phyloP scores from a whole-genome alignment of 768 basidiomycete species.

The Trametes maxima region DNA sequence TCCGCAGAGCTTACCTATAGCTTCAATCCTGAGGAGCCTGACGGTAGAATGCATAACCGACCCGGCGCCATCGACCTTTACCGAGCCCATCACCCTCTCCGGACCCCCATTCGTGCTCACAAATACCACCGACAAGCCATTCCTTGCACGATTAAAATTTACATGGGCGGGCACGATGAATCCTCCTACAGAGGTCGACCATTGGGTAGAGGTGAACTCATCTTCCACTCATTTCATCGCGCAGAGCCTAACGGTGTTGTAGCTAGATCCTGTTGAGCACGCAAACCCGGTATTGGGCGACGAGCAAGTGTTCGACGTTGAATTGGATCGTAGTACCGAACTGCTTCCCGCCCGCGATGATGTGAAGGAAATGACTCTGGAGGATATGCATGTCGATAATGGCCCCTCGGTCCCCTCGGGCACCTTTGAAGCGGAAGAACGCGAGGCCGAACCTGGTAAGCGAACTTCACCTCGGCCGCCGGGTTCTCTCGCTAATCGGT shows the following conservation, averaged over 20 bases:
- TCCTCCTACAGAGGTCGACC: slow-evolving; percentile 46
- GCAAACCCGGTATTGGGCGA: slow-evolving; percentile 44
- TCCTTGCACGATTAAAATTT: slow-evolving; percentile 45
- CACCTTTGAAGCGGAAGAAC: background rate
- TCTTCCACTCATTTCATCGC: background rate
- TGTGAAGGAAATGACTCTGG: slow-evolving; percentile 19
- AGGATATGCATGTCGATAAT: slow-evolving; percentile 16
- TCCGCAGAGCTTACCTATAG: slow-evolving; percentile 38
- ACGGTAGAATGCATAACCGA: slow-evolving; percentile 42
- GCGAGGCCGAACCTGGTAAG: slow-evolving; percentile 23
- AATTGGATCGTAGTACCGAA: slow-evolving; percentile 46
- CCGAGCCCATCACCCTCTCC: slow-evolving; percentile 36
- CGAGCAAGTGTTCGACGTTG: slow-evolving; percentile 53
- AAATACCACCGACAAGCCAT: slow-evolving; percentile 46
- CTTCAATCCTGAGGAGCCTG: slow-evolving; percentile 36
- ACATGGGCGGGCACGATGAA: slow-evolving; percentile 46
- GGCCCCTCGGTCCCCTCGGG: background rate
- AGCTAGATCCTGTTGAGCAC: slow-evolving; percentile 48
- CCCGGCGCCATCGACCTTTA: slow-evolving; percentile 39
- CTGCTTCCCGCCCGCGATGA: slow-evolving; percentile 36
- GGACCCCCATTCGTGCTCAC: slow-evolving; percentile 45
- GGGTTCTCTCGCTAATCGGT: background rate
- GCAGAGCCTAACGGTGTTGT: background rate
- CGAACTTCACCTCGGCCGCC: background rate
- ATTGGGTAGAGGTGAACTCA: slow-evolving; percentile 52